phyloP scores from a whole-genome alignment of 1,139 yeast genomes.

The Kodamaea sp. region DNA sequence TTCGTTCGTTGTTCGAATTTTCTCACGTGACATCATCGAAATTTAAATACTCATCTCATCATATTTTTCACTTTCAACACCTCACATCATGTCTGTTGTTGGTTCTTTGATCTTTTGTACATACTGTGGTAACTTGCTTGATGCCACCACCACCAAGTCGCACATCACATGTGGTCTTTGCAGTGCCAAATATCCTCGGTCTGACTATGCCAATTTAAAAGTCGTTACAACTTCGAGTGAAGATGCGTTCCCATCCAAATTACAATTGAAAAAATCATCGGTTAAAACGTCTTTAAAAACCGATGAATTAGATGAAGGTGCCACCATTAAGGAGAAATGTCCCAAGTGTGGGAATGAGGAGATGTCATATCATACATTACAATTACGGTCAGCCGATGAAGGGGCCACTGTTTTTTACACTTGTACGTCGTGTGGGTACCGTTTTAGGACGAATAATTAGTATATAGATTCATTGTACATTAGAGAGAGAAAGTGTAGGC shows the following conservation, averaged over 20 bases:
- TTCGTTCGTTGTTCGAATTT: not conserved
- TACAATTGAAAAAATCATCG: slow-evolving; percentile 77
- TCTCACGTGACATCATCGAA: slow-evolving; percentile 1
- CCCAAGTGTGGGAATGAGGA: slow-evolving; percentile 97
- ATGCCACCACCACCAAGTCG: slow-evolving; percentile 51
- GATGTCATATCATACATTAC: slow-evolving; percentile 96
- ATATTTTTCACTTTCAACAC: slow-evolving; percentile 1
- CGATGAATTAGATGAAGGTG: slow-evolving; percentile 87
- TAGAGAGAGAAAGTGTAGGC: slow-evolving; percentile 5
- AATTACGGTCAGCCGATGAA: slow-evolving; percentile 96
- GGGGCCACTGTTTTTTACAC: slow-evolving; percentile 97
- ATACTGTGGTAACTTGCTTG: slow-evolving; percentile 89
- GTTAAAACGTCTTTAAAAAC: slow-evolving; percentile 80
- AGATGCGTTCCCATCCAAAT: slow-evolving; percentile 88
- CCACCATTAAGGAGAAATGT: slow-evolving; percentile 93
- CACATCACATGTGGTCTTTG: slow-evolving; percentile 68
- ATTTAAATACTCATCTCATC: slow-evolving; percentile 1
- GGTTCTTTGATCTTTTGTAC: slow-evolving; percentile 92
- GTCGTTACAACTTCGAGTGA: slow-evolving; percentile 83
- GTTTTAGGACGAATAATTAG: slow-evolving; percentile 87
- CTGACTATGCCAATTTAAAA: slow-evolving; percentile 68
- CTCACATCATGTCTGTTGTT: slow-evolving; percentile 72
- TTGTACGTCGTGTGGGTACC: slow-evolving; percentile 87
- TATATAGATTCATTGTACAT: slow-evolving; percentile 7
- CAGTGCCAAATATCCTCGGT: slow-evolving; percentile 51